Base-by-base conservation (phyloP, 306 rosid species). In the Vigna angularis region DNA sequence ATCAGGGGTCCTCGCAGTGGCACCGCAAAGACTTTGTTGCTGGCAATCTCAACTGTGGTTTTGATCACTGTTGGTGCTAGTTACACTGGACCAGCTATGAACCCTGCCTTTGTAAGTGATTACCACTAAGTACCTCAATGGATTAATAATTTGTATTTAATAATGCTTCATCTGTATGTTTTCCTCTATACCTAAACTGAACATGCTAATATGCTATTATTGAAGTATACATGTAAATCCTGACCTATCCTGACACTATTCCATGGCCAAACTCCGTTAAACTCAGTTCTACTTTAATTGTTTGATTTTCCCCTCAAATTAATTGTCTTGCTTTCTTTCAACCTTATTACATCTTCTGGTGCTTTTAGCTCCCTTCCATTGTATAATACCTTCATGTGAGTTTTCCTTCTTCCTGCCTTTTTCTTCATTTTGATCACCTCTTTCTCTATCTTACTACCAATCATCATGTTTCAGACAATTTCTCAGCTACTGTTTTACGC, bases 61-160 rank as follows among this genome's bases (percentile, higher is more conserved):
- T 22, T 91, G 66, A 81, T 94, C 3, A 63, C 85, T 50, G 45
- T 75, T 0, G 98, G 98, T 51, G 66, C 98, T 20, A 40, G 78
- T 64, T 94, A 85, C 82, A 90, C 98, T 0, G 97, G 98, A 9
- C 98, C 97, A 45, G 83, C 98, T 78, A 90, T 94, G 98, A 94
- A 94, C 82, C 98, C 98, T 52, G 92, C 91, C 79, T 89, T 91
- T 69, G 97, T 93, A 55, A 88, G 98, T 81, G 55, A n/a, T 61
- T 58, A 50, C 42, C 56, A 44, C 47, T 28, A 59, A 14, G 16
- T 22, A 32, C 36, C 68, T 32, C 68, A 62, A 34, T 62, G 34
- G n/a, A 34, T 62, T 62, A 62, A 4, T 7, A 7, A 34, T 62
- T 32, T 22, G 68, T 62, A 22, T 34, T 62, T 62, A 30, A 30